Conservation (phyloP, 441 rosid genomes). For the Pelargonium citronellum region DNA sequence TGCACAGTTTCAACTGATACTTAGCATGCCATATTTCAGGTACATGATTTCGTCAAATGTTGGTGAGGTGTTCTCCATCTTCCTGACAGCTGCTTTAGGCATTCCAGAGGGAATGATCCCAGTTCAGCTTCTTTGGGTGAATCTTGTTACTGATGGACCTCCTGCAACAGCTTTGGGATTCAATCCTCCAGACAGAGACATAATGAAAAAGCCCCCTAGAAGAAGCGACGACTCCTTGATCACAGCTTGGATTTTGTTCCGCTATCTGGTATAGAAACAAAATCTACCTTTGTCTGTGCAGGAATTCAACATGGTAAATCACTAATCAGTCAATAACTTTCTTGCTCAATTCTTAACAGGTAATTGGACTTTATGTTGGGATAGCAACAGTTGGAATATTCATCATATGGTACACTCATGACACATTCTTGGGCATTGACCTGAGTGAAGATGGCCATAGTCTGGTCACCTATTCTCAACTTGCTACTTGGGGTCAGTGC, state of each 20-base stretch:
- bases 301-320: neutral
- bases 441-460: slow-evolving; percentile 40
- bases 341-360: slow-evolving; percentile 20
- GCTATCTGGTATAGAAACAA: slow-evolving; percentile 32
- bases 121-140: slow-evolving; percentile 52
- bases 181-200: slow-evolving; percentile 44
- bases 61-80: slow-evolving; percentile 50
- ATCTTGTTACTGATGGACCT: slow-evolving; percentile 49
- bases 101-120: slow-evolving; percentile 48
- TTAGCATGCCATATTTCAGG: slow-evolving; percentile 21
- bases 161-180: slow-evolving; percentile 52
- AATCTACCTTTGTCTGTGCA: neutral
- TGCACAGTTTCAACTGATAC: neutral
- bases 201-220: slow-evolving; percentile 48
- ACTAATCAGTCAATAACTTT: neutral
- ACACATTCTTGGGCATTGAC: slow-evolving; percentile 38
- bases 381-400: slow-evolving; percentile 41
- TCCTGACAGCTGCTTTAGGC: slow-evolving; percentile 44
- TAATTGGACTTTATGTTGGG: slow-evolving; percentile 43
- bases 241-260: slow-evolving; percentile 44
- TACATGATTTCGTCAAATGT: slow-evolving; percentile 52
- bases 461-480: slow-evolving; percentile 36
- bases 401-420: slow-evolving; percentile 41
- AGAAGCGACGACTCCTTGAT: slow-evolving; percentile 42
- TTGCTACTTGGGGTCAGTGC: slow-evolving; percentile 41